Evolutionary conservation across 768 basidiomycete species (phyloP), one percentile per base, ranked within the genome.

Genomic region (Leucocoprinus birnbaumii): DNA sequence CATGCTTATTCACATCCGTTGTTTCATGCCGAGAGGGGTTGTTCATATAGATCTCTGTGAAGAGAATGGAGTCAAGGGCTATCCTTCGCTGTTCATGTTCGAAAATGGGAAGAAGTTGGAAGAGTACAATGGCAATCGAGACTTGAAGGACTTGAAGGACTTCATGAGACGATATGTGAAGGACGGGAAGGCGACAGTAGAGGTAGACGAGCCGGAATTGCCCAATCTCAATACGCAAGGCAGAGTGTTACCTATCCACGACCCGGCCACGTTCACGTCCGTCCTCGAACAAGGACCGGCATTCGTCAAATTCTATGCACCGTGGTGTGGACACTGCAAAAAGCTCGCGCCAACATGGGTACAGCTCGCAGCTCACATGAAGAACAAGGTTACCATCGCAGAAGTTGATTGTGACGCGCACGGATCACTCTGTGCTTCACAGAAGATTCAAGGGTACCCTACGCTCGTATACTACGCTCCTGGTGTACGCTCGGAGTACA

Each of bases 281-380:
- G 70, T 73, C 1, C 66, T 80, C 8, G 61, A 66, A 1, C 59
- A 73, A 55, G 74, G 77, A 45, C 68, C 81, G 48, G 67, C 79
- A 40, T 74, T 89, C 71, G 71, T 76, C 65, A 72, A 77, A 60
- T 98, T 91, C 75, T 98, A 81, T 66, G 96, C 94, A 0, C 95
- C 95, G 0, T 98, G 95, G 91, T 98, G 95, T 66, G 91, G 91
- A 3, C 95, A 98, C 71, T 99, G 96, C 80, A 95, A 97, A 73
- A 91, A 91, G 65, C 78, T 98, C 1, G 91, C 91, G 0, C 94
- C 86, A 49, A 78, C 74, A 0, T 98, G 94, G 91, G 73, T 72
- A 1, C 76, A 87, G 47, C 80, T 99, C 2, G 95, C 91, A 0
- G 68, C 71, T 47, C 71, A 73, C 19, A 84, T 95, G 79, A 80